These are phyloP conservation scores for Fusarium zealandicum DNA, from an alignment of 2,329 filamentous ascomycete genomes.

Conservation along the genomic window DNA sequence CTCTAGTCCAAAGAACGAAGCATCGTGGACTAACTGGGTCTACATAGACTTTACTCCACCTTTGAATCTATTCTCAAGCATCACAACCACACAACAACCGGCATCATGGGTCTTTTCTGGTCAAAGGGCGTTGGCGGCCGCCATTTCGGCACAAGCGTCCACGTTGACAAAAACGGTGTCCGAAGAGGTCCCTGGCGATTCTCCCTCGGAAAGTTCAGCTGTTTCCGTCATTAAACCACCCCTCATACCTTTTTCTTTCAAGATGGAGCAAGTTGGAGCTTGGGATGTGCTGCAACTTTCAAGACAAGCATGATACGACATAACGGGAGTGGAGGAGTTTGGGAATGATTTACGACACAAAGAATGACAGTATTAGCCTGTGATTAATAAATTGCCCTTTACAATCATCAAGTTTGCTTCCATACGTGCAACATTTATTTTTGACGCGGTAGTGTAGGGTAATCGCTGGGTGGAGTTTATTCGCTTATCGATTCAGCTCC, in stretches of 20 bases:
- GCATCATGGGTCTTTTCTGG: slow-evolving; percentile 57
- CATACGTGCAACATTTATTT: neutral
- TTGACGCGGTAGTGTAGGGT: slow-evolving; percentile 17
- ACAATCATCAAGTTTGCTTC: neutral
- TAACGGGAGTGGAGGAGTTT: slow-evolving; percentile 21
- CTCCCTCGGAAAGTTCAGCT: slow-evolving; percentile 58
- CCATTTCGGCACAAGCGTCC: slow-evolving; percentile 59
- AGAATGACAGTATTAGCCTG: slow-evolving; percentile 1
- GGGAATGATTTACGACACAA: neutral
- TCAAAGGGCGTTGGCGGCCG: slow-evolving; percentile 55
- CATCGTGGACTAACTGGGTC: slow-evolving; percentile 5
- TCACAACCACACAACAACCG: neutral
- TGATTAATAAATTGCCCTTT: slow-evolving; percentile 13
- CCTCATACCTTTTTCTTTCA: too few relatives aligned
- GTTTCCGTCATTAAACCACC: slow-evolving; percentile 50
- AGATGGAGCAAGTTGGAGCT: too few relatives aligned
- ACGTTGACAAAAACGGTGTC: slow-evolving; percentile 55
- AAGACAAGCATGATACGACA: slow-evolving; percentile 18
- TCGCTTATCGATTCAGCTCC: slow-evolving; percentile 8
- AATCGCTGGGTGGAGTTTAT: slow-evolving; percentile 1
- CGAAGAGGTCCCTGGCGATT: slow-evolving; percentile 60
- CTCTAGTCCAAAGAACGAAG: neutral
- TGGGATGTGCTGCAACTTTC: neutral
- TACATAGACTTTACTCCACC: slow-evolving; percentile 1
- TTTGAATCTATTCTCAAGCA: neutral